Evolutionary conservation across 2,329 filamentous ascomycete genomes (phyloP).

Genomic region (Penicillium sclerotigenum): DNA sequence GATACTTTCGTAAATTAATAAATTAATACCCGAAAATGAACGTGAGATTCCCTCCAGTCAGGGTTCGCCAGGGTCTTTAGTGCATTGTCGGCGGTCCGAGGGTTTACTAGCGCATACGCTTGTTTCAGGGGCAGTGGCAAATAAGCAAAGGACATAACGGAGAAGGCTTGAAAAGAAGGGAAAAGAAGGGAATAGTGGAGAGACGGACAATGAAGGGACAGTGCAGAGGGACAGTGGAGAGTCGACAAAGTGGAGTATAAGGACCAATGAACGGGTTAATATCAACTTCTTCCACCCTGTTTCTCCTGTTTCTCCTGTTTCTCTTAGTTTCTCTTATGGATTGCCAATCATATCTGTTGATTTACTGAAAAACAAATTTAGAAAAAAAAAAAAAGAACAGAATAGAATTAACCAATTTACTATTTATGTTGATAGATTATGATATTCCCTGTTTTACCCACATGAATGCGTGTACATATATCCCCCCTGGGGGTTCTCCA

Average conservation of each 20-base stretch:
- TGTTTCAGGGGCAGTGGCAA: slow-evolving; percentile 9
- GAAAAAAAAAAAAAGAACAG: background rate
- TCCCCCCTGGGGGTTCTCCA: background rate
- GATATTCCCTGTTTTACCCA: slow-evolving; percentile 2
- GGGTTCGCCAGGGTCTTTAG: background rate
- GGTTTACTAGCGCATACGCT: background rate
- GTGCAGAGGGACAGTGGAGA: background rate
- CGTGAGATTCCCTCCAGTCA: background rate
- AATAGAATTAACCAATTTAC: background rate
- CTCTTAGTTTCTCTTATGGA: too few relatives aligned
- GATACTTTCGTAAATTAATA: too few relatives aligned
- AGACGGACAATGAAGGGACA: background rate
- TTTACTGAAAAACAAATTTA: background rate
- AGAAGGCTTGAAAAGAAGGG: background rate
- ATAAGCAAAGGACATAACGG: background rate
- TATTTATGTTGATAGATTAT: too few relatives aligned
- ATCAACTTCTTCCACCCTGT: background rate
- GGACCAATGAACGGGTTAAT: slow-evolving; percentile 2
- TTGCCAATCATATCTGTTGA: slow-evolving; percentile 2
- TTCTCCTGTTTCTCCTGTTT: too few relatives aligned
- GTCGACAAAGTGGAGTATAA: background rate
- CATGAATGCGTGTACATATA: slow-evolving; percentile 4
- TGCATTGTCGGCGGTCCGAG: background rate
- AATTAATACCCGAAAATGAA: background rate
- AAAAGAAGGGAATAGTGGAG: background rate